Base-by-base conservation (phyloP, 371 early-diverging fungal species). In the Homolaphlyctis polyrhiza region DNA sequence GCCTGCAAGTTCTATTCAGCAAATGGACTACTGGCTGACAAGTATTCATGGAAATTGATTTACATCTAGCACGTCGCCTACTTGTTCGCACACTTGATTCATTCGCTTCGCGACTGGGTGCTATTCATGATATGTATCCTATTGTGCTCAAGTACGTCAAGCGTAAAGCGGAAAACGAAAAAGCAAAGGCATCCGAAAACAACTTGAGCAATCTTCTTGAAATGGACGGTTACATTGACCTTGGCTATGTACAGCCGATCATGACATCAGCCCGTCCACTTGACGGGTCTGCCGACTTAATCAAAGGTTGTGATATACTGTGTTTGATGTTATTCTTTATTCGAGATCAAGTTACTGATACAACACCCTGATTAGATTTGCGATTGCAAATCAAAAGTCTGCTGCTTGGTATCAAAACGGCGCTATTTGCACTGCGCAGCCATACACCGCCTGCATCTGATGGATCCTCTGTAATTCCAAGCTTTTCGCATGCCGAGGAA, bases 61-160 rank as follows among this genome's bases (percentile, higher is more conserved):
- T 51, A 57, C 47, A 30, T 55, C 25, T 76, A 83, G 94, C 85
- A 32, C 87, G 96, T 36, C 79, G 78, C 16, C 80, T 96, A 58
- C 77, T 96, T 51, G 86, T 95, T 67, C 83, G 89, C 28, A 92
- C 95, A 14, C 74, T 97, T 30, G 89, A 91, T 61, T 85, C 93
- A 0, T 92, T 93, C 75, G 81, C 87, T 14, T 82, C 76, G 61
- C 91, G 91, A 71, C 87, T 93, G 64, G 83, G 86, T 6, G 79
- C 92, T 0, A 57, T 95, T 27, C 52, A 63, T 1, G 54, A 52
- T 21, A 61, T 67, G 34, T 74, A 77, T 50, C 77, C 82, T 0
- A 58, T 65, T 13, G 68, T 81, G 0, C 25, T 73, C 32, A 69
- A 71, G 57, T 89, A 89, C 61, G 73, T 82, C 50, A 76, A 85